Evolutionary conservation across 129 eudicot species (phyloP), one percentile per base, ranked within the genome.

Genomic region (Pulicaria dysenterica): DNA sequence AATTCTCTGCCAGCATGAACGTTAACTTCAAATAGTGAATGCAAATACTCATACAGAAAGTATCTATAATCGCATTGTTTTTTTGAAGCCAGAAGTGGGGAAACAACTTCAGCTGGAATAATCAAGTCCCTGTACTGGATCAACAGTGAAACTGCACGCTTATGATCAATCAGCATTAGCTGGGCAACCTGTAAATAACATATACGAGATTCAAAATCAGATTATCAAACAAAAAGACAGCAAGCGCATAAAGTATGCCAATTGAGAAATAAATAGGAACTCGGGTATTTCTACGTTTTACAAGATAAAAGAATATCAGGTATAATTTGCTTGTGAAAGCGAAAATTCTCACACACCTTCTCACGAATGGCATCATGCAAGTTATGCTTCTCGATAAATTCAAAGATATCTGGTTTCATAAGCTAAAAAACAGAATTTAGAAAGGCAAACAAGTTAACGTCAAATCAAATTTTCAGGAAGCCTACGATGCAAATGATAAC

Each of bases 1-100:
- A 67, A 94, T 58, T 94, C 96, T 83, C 80, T 86, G 43, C 99
- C 99, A 73, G 96, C 94, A 83, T 88, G 91, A 9, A 96, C 96
- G 64, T 75, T 90, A 48, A 79, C 85, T 84, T 68, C 97, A 74
- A 90, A 90, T 56, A 94, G 82, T 36, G 91, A 50, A 84, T 88
- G 96, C 80, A 94, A 67, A 81, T 94, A 94, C 46, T 80, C 85
- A 77, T 90, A 87, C 80, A 94, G 76, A 83, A 80, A 85, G 80
- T 80, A 76, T 86, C 97, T 83, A 19, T 82, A 81, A 76, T 90
- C 88, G 63, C 84, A 74, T 76, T 86, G 82, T 54, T 81, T 77
- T 75, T 73, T 86, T 56, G 96, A 79, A 78, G 86, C 95, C 73
- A 79, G 71, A 73, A 94, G 89, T 69, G 90, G 93, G 24, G 97